Evolutionary conservation across 495 filamentous ascomycete genomes (phyloP), one percentile per base, ranked within the genome.

Genomic region (Penicillium paradoxum): DNA sequence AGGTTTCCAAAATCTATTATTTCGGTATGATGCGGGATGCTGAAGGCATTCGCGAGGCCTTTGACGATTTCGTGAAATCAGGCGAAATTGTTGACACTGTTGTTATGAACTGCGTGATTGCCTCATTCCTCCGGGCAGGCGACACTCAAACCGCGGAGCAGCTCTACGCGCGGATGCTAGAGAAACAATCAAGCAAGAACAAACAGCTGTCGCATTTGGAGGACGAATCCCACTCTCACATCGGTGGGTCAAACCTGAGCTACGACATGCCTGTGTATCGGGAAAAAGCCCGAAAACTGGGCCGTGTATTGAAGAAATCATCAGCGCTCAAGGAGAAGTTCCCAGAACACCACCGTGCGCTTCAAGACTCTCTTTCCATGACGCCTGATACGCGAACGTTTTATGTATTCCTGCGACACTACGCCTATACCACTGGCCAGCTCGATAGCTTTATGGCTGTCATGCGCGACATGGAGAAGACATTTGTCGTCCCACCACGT

Each of bases 81-180:
- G 91, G 90, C 30, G 87, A 96, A 62, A 81, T 96, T 14, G 84
- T 98, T 27, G 91, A 97, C 66, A 93, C 90, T 0, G 79, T 85
- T 5, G 87, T 89, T 11, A 73, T 97, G 60, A 97, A 97, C 62
- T 86, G 85, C 53, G 77, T 97, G 57, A 87, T 96, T 51, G 75
- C 82, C 2, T 84, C 90, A 2, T 79, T 97, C 19, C 72, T 97
- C 34, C 76, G 79, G 50, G 80, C 83, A 2, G 83, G 85, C 25
- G 89, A 97, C 57, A 71, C 80, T 4, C 66, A 72, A 21, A 84
- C 85, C 1, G 95, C 90, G 2, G 83, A 90, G 59, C 75, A 84
- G 40, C 74, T 96, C 4, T 96, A 95, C 65, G 76, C 82, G 47
- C 82, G 85, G 41, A 96, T 97, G 90, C 61, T 83, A 15, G 63